These are phyloP conservation scores for Ogataea ganodermae DNA, from an alignment of 805 yeast species.

Conservation along the genomic window DNA sequence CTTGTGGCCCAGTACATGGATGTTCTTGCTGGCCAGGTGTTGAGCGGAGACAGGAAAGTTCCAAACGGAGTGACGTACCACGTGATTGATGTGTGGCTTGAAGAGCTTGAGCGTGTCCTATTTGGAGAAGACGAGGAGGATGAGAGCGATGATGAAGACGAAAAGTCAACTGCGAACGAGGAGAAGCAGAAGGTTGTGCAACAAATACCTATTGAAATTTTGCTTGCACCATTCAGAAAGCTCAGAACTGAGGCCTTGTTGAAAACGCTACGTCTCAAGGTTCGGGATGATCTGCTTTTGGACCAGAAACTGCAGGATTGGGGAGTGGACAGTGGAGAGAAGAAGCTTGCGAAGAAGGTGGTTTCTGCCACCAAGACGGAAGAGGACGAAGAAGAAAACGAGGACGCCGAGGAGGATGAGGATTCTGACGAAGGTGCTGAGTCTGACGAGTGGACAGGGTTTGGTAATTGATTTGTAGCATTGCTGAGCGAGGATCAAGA, in stretches of 20 bases:
- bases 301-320: constrained; percentile 67
- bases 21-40: constrained; percentile 32
- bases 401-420: constrained; percentile 31
- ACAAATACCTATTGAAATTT: constrained; percentile 51
- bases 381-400: constrained; percentile 7
- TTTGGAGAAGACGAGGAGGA: constrained; percentile 49
- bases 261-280: constrained; percentile 66
- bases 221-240: constrained; percentile 62
- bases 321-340: constrained; percentile 48
- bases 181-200: constrained; percentile 38
- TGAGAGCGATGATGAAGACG: constrained; percentile 48
- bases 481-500: constrained; percentile 3
- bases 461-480: constrained; percentile 22
- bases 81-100: constrained; percentile 77
- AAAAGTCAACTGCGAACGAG: constrained; percentile 37
- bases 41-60: constrained; percentile 59
- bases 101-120: constrained; percentile 74
- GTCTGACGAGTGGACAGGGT: constrained; percentile 34
- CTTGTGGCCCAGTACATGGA: constrained; percentile 48
- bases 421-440: constrained; percentile 27
- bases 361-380: constrained; percentile 16
- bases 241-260: constrained; percentile 50
- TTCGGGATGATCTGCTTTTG: constrained; percentile 62
- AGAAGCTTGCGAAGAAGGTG: constrained; percentile 21
- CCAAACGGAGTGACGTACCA: constrained; percentile 84